Evolutionary conservation across 768 basidiomycete species (phyloP).

Genomic region (Calvatia gigantea): DNA sequence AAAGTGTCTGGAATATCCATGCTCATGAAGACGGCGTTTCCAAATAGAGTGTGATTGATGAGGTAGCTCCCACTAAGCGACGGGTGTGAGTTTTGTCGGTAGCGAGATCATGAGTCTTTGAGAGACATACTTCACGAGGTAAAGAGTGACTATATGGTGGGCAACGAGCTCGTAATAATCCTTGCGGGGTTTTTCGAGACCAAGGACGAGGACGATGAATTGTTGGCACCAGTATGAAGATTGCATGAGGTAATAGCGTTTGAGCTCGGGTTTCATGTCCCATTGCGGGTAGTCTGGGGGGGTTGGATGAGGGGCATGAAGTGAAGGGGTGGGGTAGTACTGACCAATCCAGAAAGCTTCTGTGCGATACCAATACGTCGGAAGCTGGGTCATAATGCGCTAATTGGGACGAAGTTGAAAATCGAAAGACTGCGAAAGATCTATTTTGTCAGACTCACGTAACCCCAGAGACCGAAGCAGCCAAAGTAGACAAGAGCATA

Average conservation of each 20-base stretch:
- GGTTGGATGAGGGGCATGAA: not conserved
- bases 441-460: slow-evolving; percentile 56
- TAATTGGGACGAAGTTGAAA: slow-evolving; percentile 26
- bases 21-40: slow-evolving; percentile 89
- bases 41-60: slow-evolving; percentile 79
- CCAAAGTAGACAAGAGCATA: slow-evolving; percentile 84
- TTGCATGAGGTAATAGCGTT: slow-evolving; percentile 93
- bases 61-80: slow-evolving; percentile 75
- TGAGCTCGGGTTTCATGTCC: slow-evolving; percentile 82
- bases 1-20: slow-evolving; percentile 96
- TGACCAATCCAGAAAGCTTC: slow-evolving; percentile 81
- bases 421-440: not conserved
- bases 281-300: slow-evolving; percentile 82
- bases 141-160: slow-evolving; percentile 93
- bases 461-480: slow-evolving; percentile 68
- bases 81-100: not conserved
- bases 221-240: slow-evolving; percentile 95
- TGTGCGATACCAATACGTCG: slow-evolving; percentile 85
- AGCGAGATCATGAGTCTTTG: not conserved
- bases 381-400: slow-evolving; percentile 80
- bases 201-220: slow-evolving; percentile 75
- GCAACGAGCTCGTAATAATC: slow-evolving; percentile 84
- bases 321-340: slow-evolving; percentile 13
- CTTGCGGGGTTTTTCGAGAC: slow-evolving; percentile 92
- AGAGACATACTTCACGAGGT: slow-evolving; percentile 76